Evolutionary conservation across 345 rosid species (phyloP).

Genomic region (Conringia planisiliqua): DNA sequence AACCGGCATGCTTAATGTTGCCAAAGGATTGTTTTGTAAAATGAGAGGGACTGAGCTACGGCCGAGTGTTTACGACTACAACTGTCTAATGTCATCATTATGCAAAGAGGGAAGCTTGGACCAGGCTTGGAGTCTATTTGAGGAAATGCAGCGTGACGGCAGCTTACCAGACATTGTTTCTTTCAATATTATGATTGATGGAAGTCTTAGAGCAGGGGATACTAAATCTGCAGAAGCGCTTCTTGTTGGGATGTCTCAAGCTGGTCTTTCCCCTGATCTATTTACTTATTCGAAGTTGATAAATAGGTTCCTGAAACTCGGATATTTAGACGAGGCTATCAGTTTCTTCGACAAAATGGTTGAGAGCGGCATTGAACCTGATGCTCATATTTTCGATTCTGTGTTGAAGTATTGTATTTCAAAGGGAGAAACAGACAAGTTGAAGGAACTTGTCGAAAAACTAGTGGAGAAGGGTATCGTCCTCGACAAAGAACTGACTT

Average conservation of each 20-base stretch:
- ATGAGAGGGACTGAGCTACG: constrained; percentile 38
- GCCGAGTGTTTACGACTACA: constrained; percentile 48
- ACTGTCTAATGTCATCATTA: constrained; percentile 48
- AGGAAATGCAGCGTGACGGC: constrained; percentile 39
- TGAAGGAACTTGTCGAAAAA: constrained; percentile 41
- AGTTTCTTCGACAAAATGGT: constrained; percentile 51
- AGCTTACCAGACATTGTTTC: constrained; percentile 42
- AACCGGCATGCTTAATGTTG: constrained; percentile 47
- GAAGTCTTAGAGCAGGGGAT: constrained; percentile 55
- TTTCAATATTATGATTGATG: constrained; percentile 60
- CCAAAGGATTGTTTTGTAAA: constrained; percentile 57
- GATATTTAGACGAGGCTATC: constrained; percentile 52
- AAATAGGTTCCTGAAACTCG: constrained; percentile 55
- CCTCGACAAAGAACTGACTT: constrained; percentile 44
- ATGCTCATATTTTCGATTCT: constrained; percentile 45
- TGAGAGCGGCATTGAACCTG: constrained; percentile 51
- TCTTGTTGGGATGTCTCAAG: constrained; percentile 43
- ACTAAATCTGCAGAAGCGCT: constrained; percentile 45
- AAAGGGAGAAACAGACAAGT: constrained; percentile 47
- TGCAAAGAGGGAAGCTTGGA: constrained; percentile 63
- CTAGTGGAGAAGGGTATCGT: constrained; percentile 49
- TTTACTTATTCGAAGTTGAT: constrained; percentile 52
- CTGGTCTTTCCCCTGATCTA: constrained; percentile 53
- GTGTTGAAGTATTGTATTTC: constrained; percentile 50
- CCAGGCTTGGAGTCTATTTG: constrained; percentile 60